Conservation (phyloP, 192 early-diverging fungal genomes). For the Spinellus fusiger region DNA sequence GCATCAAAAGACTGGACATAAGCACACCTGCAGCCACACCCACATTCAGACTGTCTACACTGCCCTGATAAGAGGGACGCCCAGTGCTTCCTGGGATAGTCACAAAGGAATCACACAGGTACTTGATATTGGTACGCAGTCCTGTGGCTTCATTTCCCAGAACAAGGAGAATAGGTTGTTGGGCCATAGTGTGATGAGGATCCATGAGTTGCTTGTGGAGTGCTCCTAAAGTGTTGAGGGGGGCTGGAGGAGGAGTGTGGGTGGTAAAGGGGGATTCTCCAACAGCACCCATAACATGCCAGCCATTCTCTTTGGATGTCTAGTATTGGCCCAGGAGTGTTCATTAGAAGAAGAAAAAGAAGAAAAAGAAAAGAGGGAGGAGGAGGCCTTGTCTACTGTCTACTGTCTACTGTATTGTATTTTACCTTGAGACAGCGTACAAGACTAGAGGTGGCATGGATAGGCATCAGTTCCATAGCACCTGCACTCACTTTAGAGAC, state of each 20-base stretch:
- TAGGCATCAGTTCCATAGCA: conserved; percentile 58
- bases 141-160: conserved; percentile 66
- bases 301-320: conserved; percentile 39
- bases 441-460: conserved; percentile 50
- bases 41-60: conserved; percentile 34
- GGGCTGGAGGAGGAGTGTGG: neutral
- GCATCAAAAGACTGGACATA: neutral
- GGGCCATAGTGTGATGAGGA: neutral
- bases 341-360: too few relatives aligned
- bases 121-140: conserved; percentile 47
- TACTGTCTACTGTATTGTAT: conserved; percentile 9
- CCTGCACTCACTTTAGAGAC: conserved; percentile 68
- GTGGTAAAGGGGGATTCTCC: neutral
- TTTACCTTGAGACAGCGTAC: conserved; percentile 51
- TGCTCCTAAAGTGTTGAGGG: too few relatives aligned
- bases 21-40: conserved; percentile 33
- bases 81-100: conserved; percentile 32
- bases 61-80: neutral
- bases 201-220: neutral
- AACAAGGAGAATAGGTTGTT: conserved; percentile 47
- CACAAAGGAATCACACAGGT: conserved; percentile 51
- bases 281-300: conserved; percentile 45
- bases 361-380: neutral
- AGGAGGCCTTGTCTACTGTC: conserved; percentile 19
- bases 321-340: conserved; percentile 5